Base-by-base conservation (phyloP, 2,329 filamentous ascomycete species). In the Talaromyces sp. region DNA sequence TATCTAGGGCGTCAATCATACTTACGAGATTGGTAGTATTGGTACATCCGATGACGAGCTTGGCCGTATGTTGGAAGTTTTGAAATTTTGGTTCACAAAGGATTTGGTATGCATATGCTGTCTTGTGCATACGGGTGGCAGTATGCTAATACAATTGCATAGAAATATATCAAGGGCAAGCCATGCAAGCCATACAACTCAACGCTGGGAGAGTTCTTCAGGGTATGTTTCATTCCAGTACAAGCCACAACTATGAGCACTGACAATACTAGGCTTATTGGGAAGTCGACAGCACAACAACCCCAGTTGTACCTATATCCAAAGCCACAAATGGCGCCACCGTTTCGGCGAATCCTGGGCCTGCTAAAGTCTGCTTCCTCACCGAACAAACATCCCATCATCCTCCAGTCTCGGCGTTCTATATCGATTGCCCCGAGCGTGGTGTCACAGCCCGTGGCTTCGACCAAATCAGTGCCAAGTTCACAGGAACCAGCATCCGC, bases 121-220 rank as follows among this genome's bases (percentile, higher is more conserved):
- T 39, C 17, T 13, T 53, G 25, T 19, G 52, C 39, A n/a, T 31
- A 10, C 40, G 51, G 11, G 15, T 52, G 25, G 35, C 25, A 28
- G 25, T 35, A 41, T 21, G 33, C 35, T 58, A 59, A 35, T 54
- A 28, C 13, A 13, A 13, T 7, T 53, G 45, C 5, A 57, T 67
- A 86, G 83, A 99, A 99, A 84, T 99, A 97, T 69, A 90, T 95
- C 72, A 97, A 97, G 78, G 93, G 93, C 60, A 96, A 92, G 78
- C 94, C 94, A 43, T 97, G 93, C 85, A 99, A 99, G 76, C 94
- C 94, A 10, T 99, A 99, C 78, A 99, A 99, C 76, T 97, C 92
- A 50, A 92, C 91, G 36, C 77, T 99, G 53, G 94, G 94, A 63
- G 94, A 99, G 78, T 99, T 99, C 77, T 99, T 99, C 78, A 84